Evolutionary conservation across 2,329 filamentous ascomycete species (phyloP).

Genomic region (Ceratocystis alfenasii): DNA sequence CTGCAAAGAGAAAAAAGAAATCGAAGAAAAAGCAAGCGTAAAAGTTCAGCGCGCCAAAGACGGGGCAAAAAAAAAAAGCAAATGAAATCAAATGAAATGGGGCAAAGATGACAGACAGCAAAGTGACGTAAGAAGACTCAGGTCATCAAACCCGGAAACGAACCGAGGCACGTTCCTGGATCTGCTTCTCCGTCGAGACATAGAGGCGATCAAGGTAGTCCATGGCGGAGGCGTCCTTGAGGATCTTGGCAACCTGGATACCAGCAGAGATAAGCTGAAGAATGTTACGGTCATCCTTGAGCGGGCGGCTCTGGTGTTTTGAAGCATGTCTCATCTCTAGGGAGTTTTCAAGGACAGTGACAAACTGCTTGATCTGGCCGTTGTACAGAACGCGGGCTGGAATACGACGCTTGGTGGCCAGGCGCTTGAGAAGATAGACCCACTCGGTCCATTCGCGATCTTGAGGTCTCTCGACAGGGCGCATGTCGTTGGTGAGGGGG

Average conservation of each 20-base stretch:
- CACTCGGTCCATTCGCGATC: constrained; percentile 86
- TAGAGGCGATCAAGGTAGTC: constrained; percentile 71
- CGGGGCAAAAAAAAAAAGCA: constrained; percentile 5
- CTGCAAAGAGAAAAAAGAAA: constrained; percentile 17
- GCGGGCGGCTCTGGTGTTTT: constrained; percentile 67
- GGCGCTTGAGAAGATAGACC: constrained; percentile 74
- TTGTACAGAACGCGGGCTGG: constrained; percentile 76
- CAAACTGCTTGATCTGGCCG: constrained; percentile 82
- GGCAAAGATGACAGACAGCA: constrained; percentile 1
- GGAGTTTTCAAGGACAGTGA: constrained; percentile 78
- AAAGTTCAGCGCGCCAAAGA: not conserved
- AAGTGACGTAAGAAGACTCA: constrained; percentile 1
- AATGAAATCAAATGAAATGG: constrained; percentile 10
- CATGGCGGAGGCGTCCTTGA: constrained; percentile 76
- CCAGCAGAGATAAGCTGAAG: constrained; percentile 78
- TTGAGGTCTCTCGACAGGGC: constrained; percentile 58
- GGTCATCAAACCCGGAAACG: constrained; percentile 32
- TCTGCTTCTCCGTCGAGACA: constrained; percentile 66
- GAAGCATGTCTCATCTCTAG: constrained; percentile 78
- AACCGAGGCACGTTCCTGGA: constrained; percentile 50
- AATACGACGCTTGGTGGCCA: constrained; percentile 76
- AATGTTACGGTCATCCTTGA: constrained; percentile 82
- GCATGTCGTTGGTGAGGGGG: constrained; percentile 69
- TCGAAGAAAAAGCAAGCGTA: constrained; percentile 11
- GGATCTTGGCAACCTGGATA: constrained; percentile 75